Percentiles rank a stretch among this genome's conserved stretches.
These are phyloP conservation scores for Candida wancherniae DNA, from an alignment of 805 yeast genomes.

Conservation along the genomic window DNA sequence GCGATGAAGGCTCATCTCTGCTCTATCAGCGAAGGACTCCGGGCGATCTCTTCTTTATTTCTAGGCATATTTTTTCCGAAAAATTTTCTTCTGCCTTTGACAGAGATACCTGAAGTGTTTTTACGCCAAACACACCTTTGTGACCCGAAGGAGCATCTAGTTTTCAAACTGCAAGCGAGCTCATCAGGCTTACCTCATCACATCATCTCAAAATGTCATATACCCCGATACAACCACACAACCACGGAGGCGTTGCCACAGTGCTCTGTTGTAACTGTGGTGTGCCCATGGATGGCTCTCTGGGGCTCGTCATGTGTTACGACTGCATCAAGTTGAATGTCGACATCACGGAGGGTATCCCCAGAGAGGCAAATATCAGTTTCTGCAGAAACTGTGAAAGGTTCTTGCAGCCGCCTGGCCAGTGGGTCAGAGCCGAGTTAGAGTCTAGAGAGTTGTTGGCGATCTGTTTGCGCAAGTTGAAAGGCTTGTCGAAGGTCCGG, in stretches of 20 bases:
- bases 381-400: conserved; percentile 98
- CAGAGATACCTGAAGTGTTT: too few species aligned
- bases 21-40: background rate
- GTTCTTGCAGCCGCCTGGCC: conserved; percentile 88
- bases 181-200: background rate
- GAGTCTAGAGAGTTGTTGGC: conserved; percentile 94
- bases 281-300: conserved; percentile 94
- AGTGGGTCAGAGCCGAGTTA: conserved; percentile 86
- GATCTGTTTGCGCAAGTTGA: conserved; percentile 78
- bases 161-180: background rate
- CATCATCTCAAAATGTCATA: conserved; percentile 12
- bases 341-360: conserved; percentile 87
- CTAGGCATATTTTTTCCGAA: too few species aligned
- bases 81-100: too few species aligned
- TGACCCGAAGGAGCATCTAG: too few species aligned
- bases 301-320: conserved; percentile 91
- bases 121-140: too few species aligned
- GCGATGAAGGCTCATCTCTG: conserved; percentile 1
- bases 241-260: conserved; percentile 53
- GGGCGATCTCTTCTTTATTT: background rate
- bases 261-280: conserved; percentile 98
- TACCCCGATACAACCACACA: conserved; percentile 14
- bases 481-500: conserved; percentile 81
- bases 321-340: conserved; percentile 93
- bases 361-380: conserved; percentile 88